These are phyloP conservation scores for Escallonia rubra DNA, from an alignment of 129 eudicot species.

Conservation along the genomic window DNA sequence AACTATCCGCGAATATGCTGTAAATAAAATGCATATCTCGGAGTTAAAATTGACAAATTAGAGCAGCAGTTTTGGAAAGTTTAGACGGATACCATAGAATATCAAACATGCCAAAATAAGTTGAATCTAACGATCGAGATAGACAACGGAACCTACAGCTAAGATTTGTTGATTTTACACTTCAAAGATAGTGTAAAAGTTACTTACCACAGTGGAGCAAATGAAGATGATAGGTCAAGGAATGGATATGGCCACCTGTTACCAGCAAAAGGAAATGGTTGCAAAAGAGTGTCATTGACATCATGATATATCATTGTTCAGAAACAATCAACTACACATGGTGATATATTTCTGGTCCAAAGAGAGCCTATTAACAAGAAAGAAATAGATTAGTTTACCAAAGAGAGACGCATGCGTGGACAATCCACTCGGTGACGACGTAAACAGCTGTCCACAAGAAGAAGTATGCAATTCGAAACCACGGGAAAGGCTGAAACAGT, in stretches of 20 bases:
- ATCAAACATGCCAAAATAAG: not conserved
- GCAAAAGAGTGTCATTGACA: not conserved
- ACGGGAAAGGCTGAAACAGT: slow-evolving; percentile 71
- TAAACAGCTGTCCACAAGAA: slow-evolving; percentile 70
- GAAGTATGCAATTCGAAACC: slow-evolving; percentile 93
- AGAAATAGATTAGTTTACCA: slow-evolving; percentile 35
- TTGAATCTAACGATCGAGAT: too few relatives aligned
- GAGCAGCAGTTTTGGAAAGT: too few relatives aligned
- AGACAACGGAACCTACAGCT: too few relatives aligned
- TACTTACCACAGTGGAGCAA: slow-evolving; percentile 82
- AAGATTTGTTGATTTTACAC: not conserved
- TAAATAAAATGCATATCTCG: too few relatives aligned
- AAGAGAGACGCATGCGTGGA: slow-evolving; percentile 63
- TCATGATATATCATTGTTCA: not conserved
- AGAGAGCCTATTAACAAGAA: not conserved
- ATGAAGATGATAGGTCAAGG: slow-evolving; percentile 73
- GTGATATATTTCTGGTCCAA: too few relatives aligned
- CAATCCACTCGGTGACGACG: slow-evolving; percentile 79
- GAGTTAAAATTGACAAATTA: too few relatives aligned
- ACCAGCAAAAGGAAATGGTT: not conserved
- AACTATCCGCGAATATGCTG: too few relatives aligned
- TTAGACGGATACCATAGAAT: too few relatives aligned
- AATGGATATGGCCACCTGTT: slow-evolving; percentile 99
- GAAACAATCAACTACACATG: not conserved
- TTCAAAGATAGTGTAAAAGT: not conserved